Percentiles rank a stretch among this genome's conserved stretches.
Conservation (phyloP, 148 eudicot genomes). For the Cornus florida region DNA sequence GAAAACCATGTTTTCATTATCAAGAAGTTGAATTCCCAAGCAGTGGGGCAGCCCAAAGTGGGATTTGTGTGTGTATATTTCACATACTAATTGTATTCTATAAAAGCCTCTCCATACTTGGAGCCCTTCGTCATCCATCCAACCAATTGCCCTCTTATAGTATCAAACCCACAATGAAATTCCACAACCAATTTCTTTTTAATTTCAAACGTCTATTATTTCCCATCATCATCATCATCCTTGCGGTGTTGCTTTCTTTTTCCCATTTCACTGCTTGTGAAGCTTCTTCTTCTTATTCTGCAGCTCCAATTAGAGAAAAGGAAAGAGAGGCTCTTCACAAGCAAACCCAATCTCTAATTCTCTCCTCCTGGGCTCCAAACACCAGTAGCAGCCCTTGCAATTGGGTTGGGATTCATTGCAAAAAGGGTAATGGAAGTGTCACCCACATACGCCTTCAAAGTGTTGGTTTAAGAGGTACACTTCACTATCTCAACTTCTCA, state of each 20-base stretch:
- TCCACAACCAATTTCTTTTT: too few species aligned
- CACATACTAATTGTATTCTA: too few species aligned
- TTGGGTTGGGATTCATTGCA: constrained; percentile 25
- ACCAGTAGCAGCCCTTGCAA: constrained; percentile 5
- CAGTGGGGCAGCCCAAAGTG: too few species aligned
- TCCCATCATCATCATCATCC: not conserved
- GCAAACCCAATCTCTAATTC: not conserved
- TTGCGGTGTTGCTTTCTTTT: not conserved
- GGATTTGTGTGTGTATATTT: too few species aligned
- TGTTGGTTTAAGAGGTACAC: constrained; percentile 17
- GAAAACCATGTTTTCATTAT: too few species aligned
- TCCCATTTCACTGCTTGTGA: not conserved
- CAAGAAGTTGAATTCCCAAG: too few species aligned
- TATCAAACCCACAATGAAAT: not conserved
- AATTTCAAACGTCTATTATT: too few species aligned
- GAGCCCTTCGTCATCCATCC: too few species aligned
- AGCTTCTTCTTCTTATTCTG: not conserved
- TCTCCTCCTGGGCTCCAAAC: not conserved
- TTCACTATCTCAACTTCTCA: constrained; percentile 6
- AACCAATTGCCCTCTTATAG: too few species aligned
- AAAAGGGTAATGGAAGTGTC: not conserved
- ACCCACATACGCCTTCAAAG: not conserved
- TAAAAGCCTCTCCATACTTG: too few species aligned
- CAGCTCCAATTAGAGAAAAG: not conserved
- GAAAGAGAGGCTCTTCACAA: constrained; percentile 15